phyloP scores from a whole-genome alignment of 352 stramenopile species.

The Halophytophthora batemanensis region DNA sequence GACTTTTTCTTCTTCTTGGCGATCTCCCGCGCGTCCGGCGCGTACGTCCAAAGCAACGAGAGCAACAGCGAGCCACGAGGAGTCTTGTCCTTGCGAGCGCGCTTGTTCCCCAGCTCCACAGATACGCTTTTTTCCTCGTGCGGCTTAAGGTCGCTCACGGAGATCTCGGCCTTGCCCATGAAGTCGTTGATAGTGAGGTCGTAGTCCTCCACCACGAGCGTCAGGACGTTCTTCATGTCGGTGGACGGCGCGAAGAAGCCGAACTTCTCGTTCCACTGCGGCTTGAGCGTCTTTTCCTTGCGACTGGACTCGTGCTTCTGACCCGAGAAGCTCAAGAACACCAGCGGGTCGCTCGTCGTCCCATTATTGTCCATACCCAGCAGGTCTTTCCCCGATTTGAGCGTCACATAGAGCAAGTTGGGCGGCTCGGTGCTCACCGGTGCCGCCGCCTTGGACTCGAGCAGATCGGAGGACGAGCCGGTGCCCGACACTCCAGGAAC shows the following conservation, averaged over 20 bases:
- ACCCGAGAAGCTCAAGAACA: constrained; percentile 69
- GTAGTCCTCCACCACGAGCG: constrained; percentile 65
- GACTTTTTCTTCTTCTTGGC: constrained; percentile 71
- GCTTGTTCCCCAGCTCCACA: constrained; percentile 59
- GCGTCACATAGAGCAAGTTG: constrained; percentile 69
- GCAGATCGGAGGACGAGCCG: not conserved
- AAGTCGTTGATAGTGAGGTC: constrained; percentile 82
- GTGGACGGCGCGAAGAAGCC: constrained; percentile 46
- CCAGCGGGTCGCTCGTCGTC: constrained; percentile 84
- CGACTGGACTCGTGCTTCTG: constrained; percentile 80
- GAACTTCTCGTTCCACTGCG: constrained; percentile 83
- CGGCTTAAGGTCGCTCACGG: constrained; percentile 46
- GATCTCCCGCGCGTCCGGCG: constrained; percentile 46
- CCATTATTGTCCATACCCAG: constrained; percentile 85
- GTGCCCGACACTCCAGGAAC: constrained; percentile 2
- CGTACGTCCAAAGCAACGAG: constrained; percentile 60
- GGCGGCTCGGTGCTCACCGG: constrained; percentile 28
- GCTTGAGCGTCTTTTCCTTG: constrained; percentile 68
- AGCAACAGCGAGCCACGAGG: constrained; percentile 51
- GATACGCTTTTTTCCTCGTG: constrained; percentile 56
- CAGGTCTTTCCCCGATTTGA: constrained; percentile 74
- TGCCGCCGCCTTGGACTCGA: constrained; percentile 18
- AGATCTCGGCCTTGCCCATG: constrained; percentile 65
- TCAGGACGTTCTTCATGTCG: constrained; percentile 49
- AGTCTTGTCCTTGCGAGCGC: constrained; percentile 65